Evolutionary conservation across 305 asterid genomes (phyloP).

Genomic region (Solanum hybrid): DNA sequence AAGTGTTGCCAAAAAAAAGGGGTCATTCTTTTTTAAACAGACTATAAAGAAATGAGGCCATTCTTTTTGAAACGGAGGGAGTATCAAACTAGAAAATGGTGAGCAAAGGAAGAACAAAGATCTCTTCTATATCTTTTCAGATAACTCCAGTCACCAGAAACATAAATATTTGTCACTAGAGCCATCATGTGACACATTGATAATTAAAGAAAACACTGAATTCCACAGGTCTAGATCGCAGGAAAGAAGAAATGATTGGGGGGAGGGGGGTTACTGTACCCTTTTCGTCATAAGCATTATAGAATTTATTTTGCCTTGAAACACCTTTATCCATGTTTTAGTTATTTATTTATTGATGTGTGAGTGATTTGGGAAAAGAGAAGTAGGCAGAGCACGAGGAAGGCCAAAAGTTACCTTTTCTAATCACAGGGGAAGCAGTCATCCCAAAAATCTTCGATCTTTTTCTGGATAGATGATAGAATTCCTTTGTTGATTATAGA

Average conservation of each 20-base stretch:
- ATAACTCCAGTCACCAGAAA: neutral
- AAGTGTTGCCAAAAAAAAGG: no score
- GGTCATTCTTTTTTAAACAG: no score
- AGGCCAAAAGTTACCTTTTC: conserved; percentile 41
- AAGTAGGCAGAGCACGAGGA: neutral
- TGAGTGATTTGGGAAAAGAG: neutral
- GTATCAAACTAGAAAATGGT: neutral
- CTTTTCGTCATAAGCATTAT: neutral
- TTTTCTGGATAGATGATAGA: conserved; percentile 36
- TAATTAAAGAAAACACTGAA: neutral
- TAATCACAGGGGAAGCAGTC: conserved; percentile 51
- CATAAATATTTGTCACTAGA: neutral
- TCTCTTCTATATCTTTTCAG: neutral
- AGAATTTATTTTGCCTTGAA: neutral
- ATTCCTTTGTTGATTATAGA: conserved; percentile 49
- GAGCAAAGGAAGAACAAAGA: neutral
- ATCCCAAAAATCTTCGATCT: conserved; percentile 76
- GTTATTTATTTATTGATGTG: neutral
- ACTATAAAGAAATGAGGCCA: no score
- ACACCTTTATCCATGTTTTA: neutral
- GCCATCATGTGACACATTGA: neutral
- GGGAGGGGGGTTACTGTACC: neutral
- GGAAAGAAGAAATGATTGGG: neutral
- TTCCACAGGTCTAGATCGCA: neutral
- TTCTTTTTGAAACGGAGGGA: no score